Evolutionary conservation across 371 early-diverging fungal genomes (phyloP).

Genomic region (Mortierella sp.): DNA sequence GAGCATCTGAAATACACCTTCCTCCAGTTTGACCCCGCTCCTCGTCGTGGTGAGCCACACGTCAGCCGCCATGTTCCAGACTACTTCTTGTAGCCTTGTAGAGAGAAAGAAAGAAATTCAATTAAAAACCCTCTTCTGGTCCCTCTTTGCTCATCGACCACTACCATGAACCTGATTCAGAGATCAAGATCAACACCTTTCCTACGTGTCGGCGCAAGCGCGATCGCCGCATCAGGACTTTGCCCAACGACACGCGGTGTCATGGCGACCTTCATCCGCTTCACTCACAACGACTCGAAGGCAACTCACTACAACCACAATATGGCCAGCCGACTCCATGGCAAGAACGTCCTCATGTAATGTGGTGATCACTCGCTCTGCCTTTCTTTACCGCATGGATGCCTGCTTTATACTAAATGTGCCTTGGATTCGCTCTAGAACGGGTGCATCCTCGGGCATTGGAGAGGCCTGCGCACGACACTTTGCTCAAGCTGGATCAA

Average conservation of each 20-base stretch:
- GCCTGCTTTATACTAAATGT: too few species aligned
- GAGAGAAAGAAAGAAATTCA: constrained; percentile 2
- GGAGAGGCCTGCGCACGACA: constrained; percentile 88
- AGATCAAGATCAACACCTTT: too few species aligned
- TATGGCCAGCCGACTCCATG: constrained; percentile 48
- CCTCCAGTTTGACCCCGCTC: constrained; percentile 99
- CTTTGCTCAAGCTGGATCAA: constrained; percentile 85
- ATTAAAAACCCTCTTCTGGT: background rate
- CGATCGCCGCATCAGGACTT: too few species aligned
- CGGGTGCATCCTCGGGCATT: constrained; percentile 95
- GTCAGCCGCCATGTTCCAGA: constrained; percentile 98
- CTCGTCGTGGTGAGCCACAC: constrained; percentile 97
- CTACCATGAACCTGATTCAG: too few species aligned
- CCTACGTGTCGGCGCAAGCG: too few species aligned
- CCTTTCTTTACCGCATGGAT: too few species aligned
- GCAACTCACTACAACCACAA: background rate
- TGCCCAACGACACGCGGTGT: too few species aligned
- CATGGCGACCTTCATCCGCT: background rate
- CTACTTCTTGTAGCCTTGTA: constrained; percentile 89
- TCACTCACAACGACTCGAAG: background rate
- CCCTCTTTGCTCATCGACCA: background rate
- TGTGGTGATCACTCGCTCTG: background rate
- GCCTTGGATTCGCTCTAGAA: constrained; percentile 56
- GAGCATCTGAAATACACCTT: constrained; percentile 96
- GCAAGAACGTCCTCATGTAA: constrained; percentile 61